Evolutionary conservation across 495 filamentous ascomycete genomes (phyloP).

Genomic region (Endocarpon pusillum): DNA sequence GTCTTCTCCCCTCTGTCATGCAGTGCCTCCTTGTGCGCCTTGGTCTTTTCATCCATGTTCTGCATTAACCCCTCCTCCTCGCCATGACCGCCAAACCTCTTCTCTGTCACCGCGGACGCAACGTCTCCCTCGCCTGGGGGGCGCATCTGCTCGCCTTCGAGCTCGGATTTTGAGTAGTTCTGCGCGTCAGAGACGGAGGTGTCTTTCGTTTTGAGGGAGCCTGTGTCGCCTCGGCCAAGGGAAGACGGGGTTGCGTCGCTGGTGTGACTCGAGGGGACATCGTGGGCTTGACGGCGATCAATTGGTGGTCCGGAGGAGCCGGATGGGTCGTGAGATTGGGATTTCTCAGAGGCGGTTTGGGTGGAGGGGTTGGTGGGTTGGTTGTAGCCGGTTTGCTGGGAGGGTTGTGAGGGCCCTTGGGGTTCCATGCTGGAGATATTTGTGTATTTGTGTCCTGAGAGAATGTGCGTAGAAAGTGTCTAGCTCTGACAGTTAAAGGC

Average conservation of each 20-base stretch:
- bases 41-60: conserved; percentile 28
- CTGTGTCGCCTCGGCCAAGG: conserved; percentile 17
- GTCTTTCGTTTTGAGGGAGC: conserved; percentile 7
- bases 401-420: conserved; percentile 28
- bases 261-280: conserved; percentile 23
- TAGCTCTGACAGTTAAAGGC: too few relatives aligned
- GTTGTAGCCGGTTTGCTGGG: conserved; percentile 32
- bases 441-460: not conserved
- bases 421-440: conserved; percentile 14
- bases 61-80: conserved; percentile 21
- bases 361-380: conserved; percentile 31
- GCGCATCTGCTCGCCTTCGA: conserved; percentile 39
- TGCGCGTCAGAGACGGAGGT: conserved; percentile 8
- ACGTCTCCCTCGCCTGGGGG: conserved; percentile 36
- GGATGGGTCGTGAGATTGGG: conserved; percentile 8
- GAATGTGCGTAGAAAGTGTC: too few relatives aligned
- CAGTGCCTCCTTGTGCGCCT: conserved; percentile 26
- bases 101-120: conserved; percentile 27
- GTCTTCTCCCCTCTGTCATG: conserved; percentile 16
- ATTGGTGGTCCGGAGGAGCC: conserved; percentile 15
- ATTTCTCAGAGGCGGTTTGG: conserved; percentile 30
- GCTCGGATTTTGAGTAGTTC: conserved; percentile 16
- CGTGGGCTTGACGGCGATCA: conserved; percentile 12
- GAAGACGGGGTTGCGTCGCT: conserved; percentile 23
- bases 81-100: conserved; percentile 20